Percentiles rank a stretch among this genome's conserved stretches.
phyloP scores from a whole-genome alignment of 805 yeast species.

The Teunomyces tritomae region DNA sequence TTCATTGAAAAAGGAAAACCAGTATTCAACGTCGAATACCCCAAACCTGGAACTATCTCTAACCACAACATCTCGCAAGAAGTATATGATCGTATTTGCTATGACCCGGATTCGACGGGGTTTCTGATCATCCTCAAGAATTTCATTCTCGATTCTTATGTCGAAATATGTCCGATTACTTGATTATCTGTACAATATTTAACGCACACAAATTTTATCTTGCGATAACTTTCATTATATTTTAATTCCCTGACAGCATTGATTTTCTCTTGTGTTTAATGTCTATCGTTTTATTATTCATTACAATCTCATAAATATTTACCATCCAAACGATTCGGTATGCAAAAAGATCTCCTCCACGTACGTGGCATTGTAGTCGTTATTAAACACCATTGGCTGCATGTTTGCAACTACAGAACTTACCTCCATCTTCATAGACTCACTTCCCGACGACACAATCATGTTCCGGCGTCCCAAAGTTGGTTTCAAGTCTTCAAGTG shows the following conservation, averaged over 20 bases:
- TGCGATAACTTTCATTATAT: too few relatives aligned
- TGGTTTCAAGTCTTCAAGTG: slow-evolving; percentile 14
- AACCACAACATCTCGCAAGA: neutral
- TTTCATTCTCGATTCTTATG: neutral
- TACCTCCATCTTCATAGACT: slow-evolving; percentile 34
- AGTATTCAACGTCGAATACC: neutral
- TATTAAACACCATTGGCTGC: slow-evolving; percentile 33
- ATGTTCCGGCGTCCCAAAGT: slow-evolving; percentile 32
- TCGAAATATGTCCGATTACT: neutral
- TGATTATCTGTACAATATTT: neutral
- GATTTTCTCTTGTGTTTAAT: neutral
- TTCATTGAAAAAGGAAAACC: neutral
- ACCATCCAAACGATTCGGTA: slow-evolving; percentile 52
- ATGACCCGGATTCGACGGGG: neutral
- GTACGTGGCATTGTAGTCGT: slow-evolving; percentile 18
- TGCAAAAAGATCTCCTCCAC: slow-evolving; percentile 49
- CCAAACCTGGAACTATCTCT: neutral
- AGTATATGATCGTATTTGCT: neutral
- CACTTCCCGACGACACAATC: slow-evolving; percentile 47
- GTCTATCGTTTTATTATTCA: neutral
- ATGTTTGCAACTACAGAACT: slow-evolving; percentile 39
- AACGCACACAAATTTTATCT: neutral
- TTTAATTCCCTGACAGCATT: neutral
- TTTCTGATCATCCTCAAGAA: neutral
- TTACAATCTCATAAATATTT: neutral